Evolutionary conservation across 192 early-diverging fungal species (phyloP), one percentile per base, ranked within the genome.

Genomic region (Gaertneriomyces sp.): DNA sequence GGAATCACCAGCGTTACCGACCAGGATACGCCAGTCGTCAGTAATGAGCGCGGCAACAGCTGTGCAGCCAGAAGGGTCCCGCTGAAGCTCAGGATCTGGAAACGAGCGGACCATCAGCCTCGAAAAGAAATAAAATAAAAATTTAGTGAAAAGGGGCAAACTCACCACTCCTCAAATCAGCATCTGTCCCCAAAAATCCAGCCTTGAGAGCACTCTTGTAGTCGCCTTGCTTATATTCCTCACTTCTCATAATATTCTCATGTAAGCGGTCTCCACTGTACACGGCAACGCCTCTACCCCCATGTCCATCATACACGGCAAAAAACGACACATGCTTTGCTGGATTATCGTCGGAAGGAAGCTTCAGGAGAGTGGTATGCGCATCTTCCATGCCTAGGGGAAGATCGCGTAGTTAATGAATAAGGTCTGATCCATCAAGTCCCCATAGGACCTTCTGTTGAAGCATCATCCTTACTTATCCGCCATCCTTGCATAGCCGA

Each of bases 401-500:
- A 0, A 20, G 11, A 57, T 14, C 14, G 11, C 64, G 39, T 12
- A 0, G n/a, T 11, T 20, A 46, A 63, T 38, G 43, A 40, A 41
- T n/a, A 16, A 0, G 57, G 25, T 33, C 25, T 33, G 25, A 33
- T 33, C 25, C 2, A 33, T 33, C 25, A 33, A 33, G 25, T 33
- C 25, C 25, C 25, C 25, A 33, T 33, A 33, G 25, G 25, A 33
- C 25, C 1, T 33, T 33, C 25, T 33, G 0, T 33, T 56, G 38
- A 5, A 56, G 6, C 17, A 14, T 6, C 5, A 62, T 66, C 65
- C 73, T 71, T 85, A 88, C 87, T 90, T 43, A 91, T 83, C 78
- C 96, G 81, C 96, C 96, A 98, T 58, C 96, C 96, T 81, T 98
- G 96, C 96, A 98, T 98, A 55, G 84, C 85, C 44, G 90, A 93